A percentile compares a stretch with the other conserved stretches of the same genome.
These are phyloP conservation scores for Holtermannia corniformis DNA, from an alignment of 768 basidiomycete species.

Conservation along the genomic window DNA sequence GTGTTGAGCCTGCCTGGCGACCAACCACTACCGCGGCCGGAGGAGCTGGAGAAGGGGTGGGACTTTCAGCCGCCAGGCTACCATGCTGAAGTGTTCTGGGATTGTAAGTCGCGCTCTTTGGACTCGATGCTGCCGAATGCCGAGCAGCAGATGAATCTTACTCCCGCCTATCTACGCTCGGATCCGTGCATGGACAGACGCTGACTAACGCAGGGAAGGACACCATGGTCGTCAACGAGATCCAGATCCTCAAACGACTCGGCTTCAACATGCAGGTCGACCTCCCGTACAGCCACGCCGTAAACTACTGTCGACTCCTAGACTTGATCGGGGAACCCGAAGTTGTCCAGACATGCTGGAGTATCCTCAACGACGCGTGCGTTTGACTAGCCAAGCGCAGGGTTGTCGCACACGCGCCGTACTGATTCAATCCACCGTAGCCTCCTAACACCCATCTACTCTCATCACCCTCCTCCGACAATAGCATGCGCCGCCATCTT, in stretches of 20 bases:
- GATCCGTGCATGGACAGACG: no score
- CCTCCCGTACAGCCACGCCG: slow-evolving; percentile 83
- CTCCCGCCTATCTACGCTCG: no score
- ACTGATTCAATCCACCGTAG: slow-evolving; percentile 44
- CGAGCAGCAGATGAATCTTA: no score
- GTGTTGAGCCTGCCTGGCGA: slow-evolving; percentile 44
- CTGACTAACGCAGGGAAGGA: slow-evolving; percentile 56
- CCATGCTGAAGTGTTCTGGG: slow-evolving; percentile 57
- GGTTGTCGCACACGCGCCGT: neutral
- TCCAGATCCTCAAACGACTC: slow-evolving; percentile 92
- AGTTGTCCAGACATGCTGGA: slow-evolving; percentile 76
- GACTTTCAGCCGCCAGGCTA: slow-evolving; percentile 31
- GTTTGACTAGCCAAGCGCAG: slow-evolving; percentile 37
- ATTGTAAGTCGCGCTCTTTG: slow-evolving; percentile 43
- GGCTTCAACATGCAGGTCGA: slow-evolving; percentile 89
- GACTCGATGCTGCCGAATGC: neutral
- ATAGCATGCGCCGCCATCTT: slow-evolving; percentile 85
- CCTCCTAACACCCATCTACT: slow-evolving; percentile 85
- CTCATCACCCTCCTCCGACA: slow-evolving; percentile 75
- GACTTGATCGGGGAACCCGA: slow-evolving; percentile 65
- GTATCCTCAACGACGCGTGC: slow-evolving; percentile 90
- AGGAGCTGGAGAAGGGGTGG: slow-evolving; percentile 21
- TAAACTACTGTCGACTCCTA: slow-evolving; percentile 85
- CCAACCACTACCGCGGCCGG: slow-evolving; percentile 19
- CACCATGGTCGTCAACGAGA: slow-evolving; percentile 83